Evolutionary conservation across 371 early-diverging fungal species (phyloP).

Genomic region (Massospora cicadina): DNA sequence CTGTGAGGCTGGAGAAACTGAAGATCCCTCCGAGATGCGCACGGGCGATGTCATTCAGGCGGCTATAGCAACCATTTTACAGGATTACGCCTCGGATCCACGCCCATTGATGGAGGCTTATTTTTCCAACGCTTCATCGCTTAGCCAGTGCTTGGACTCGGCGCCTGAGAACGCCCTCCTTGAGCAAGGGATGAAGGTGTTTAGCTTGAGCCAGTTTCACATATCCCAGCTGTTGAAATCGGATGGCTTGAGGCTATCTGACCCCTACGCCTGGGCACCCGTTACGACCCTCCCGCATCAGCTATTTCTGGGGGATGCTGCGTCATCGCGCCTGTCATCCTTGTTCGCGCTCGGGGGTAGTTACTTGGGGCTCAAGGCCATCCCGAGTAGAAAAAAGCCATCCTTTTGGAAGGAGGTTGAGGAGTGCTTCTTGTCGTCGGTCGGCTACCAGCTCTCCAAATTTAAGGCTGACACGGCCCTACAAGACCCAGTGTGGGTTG

Average conservation of each 20-base stretch:
- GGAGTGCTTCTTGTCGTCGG: not conserved
- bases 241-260: not conserved
- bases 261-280: not conserved
- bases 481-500: not conserved
- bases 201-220: not conserved
- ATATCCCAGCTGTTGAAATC: not conserved
- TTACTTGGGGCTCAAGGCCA: not conserved
- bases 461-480: not conserved
- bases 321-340: not conserved
- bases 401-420: not conserved
- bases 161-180: not conserved
- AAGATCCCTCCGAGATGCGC: not conserved
- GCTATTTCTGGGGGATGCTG: not conserved
- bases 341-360: not conserved
- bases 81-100: not conserved
- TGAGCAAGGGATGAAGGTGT: not conserved
- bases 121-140: not conserved
- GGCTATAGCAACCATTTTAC: not conserved
- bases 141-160: not conserved
- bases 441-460: not conserved
- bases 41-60: not conserved
- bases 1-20: too few relatives aligned
- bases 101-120: not conserved
- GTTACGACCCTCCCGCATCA: not conserved
- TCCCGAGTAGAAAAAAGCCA: not conserved